phyloP scores from a whole-genome alignment of 225 moss, liverwort and hornwort genomes.

The Sphagnum contortum region DNA sequence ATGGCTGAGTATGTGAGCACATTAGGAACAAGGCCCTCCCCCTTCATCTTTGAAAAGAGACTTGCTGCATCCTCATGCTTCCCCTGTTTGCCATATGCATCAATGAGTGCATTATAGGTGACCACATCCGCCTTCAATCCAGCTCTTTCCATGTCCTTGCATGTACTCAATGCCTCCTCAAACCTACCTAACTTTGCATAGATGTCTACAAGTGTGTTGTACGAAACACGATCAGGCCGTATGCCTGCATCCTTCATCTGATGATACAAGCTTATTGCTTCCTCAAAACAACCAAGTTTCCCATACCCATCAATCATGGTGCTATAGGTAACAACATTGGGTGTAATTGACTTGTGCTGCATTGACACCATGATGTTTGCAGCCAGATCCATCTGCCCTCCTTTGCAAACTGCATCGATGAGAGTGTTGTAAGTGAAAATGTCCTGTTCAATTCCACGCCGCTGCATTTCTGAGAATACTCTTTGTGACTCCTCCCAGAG shows the following conservation, averaged over 20 bases:
- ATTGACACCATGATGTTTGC: constrained; percentile 27
- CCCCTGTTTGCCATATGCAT: no score
- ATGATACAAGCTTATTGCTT: constrained; percentile 28
- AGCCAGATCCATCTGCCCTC: constrained; percentile 34
- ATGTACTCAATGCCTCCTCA: no score
- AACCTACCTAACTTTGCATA: constrained; percentile 17
- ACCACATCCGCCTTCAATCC: no score
- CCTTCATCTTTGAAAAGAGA: constrained; percentile 26
- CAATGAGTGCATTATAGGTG: no score
- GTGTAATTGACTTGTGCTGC: constrained; percentile 19
- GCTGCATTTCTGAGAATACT: constrained; percentile 34
- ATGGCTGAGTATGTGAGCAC: constrained; percentile 49
- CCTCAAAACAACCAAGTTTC: constrained; percentile 27
- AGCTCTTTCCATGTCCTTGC: no score
- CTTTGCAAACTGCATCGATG: constrained; percentile 42
- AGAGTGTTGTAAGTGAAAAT: constrained; percentile 43
- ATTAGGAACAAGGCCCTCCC: constrained; percentile 27
- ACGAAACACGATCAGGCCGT: constrained; percentile 31
- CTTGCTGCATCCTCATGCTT: constrained; percentile 13
- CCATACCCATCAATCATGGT: constrained; percentile 31
- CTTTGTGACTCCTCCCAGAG: constrained; percentile 24
- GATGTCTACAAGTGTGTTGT: constrained; percentile 28
- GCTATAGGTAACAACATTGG: constrained; percentile 40
- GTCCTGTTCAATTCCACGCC: constrained; percentile 21
- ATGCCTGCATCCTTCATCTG: constrained; percentile 26